Conservation (phyloP, 2,329 filamentous ascomycete species). For the Alternaria sp. region DNA sequence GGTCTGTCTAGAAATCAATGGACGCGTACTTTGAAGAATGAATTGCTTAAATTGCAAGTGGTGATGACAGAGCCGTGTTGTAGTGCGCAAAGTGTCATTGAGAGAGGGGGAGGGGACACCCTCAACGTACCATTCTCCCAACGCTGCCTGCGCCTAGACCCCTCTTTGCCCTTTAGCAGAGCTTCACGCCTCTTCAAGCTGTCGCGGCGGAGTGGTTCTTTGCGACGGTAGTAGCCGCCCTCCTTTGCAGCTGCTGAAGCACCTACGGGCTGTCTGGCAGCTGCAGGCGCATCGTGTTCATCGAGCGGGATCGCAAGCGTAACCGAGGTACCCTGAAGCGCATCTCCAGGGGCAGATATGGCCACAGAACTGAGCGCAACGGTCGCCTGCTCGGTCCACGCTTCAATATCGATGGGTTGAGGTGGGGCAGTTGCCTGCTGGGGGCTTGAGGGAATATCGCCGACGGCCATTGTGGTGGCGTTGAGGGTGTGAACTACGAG, state of each 20-base stretch:
- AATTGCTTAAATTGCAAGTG: neutral
- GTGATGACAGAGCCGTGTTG: neutral
- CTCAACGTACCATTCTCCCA: constrained; percentile 85
- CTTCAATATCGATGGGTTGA: constrained; percentile 54
- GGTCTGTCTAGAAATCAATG: constrained; percentile 65
- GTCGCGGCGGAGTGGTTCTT: constrained; percentile 65
- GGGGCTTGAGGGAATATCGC: constrained; percentile 32
- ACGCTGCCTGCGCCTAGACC: constrained; percentile 81
- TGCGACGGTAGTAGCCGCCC: constrained; percentile 61
- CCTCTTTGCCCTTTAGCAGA: constrained; percentile 88
- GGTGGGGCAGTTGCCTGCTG: constrained; percentile 28
- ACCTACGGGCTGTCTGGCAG: constrained; percentile 33
- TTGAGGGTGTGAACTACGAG: constrained; percentile 4
- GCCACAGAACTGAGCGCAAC: constrained; percentile 53
- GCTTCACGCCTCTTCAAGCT: constrained; percentile 74
- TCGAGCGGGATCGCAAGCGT: constrained; percentile 81
- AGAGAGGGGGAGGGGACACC: constrained; percentile 14
- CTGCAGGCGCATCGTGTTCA: constrained; percentile 52
- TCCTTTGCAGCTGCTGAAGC: constrained; percentile 49
- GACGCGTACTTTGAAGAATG: neutral
- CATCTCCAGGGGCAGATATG: constrained; percentile 45
- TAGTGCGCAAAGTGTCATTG: constrained; percentile 16
- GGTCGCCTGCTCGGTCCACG: constrained; percentile 59
- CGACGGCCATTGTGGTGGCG: constrained; percentile 47
- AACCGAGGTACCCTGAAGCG: constrained; percentile 63